Conservation (phyloP, 306 rosid species). For the Dalbergia cochinchinensis region DNA sequence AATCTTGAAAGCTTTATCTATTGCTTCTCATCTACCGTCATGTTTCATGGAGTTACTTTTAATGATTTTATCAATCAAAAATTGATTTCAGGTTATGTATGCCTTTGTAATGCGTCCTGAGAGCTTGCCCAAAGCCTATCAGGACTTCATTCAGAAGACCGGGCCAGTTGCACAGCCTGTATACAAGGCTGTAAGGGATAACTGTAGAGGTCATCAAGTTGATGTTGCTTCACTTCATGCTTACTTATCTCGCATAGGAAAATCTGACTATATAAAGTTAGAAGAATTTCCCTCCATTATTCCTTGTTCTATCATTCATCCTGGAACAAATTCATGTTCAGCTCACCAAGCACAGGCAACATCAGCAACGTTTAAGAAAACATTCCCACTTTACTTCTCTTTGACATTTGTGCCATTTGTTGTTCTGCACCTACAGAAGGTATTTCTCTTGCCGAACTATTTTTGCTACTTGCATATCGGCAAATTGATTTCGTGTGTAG, state of each 20-base stretch:
- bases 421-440: conserved; percentile 93
- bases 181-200: conserved; percentile 92
- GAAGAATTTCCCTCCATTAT: conserved; percentile 88
- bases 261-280: conserved; percentile 64
- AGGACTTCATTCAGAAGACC: conserved; percentile 90
- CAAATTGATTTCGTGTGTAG: conserved; percentile 18
- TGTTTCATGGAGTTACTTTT: conserved; percentile 29
- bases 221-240: conserved; percentile 77
- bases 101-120: conserved; percentile 98
- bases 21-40: neutral
- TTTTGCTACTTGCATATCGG: conserved; percentile 8
- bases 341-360: conserved; percentile 78
- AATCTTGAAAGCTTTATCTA: conserved; percentile 1
- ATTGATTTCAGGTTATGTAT: conserved; percentile 84
- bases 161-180: conserved; percentile 97
- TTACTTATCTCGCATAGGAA: conserved; percentile 65
- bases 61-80: conserved; percentile 31
- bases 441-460: conserved; percentile 49
- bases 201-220: conserved; percentile 81
- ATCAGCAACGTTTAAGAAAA: conserved; percentile 89
- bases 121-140: conserved; percentile 94
- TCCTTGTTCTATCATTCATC: conserved; percentile 89
- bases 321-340: conserved; percentile 80
- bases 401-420: conserved; percentile 96
- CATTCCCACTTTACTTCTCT: conserved; percentile 95